A percentile compares a stretch with the other conserved stretches of the same genome.
These are phyloP conservation scores for Teunomyces panamensis DNA, from an alignment of 805 yeast genomes.

Conservation along the genomic window DNA sequence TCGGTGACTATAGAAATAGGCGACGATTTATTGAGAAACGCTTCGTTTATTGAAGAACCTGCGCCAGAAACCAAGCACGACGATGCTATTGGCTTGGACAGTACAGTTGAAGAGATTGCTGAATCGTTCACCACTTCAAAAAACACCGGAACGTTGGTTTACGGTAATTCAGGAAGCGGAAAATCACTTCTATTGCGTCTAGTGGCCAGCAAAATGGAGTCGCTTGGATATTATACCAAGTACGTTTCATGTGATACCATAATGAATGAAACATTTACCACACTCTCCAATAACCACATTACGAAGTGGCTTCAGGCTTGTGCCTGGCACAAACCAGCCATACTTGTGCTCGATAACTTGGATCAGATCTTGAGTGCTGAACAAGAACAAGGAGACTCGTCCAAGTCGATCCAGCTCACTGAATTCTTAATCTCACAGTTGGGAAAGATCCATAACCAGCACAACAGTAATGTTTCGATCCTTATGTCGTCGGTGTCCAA, in stretches of 20 bases:
- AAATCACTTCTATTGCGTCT: slow-evolving; percentile 57
- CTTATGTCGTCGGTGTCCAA: slow-evolving; percentile 63
- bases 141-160: slow-evolving; percentile 55
- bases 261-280: slow-evolving; percentile 52
- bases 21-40: slow-evolving; percentile 44
- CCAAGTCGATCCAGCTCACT: slow-evolving; percentile 60
- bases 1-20: slow-evolving; percentile 47
- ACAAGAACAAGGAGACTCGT: slow-evolving; percentile 54
- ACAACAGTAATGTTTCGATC: slow-evolving; percentile 49
- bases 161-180: slow-evolving; percentile 82
- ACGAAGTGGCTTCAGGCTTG: slow-evolving; percentile 47
- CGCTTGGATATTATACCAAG: slow-evolving; percentile 45
- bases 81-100: slow-evolving; percentile 57
- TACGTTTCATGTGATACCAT: slow-evolving; percentile 52
- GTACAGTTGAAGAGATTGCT: slow-evolving; percentile 35
- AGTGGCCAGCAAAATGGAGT: slow-evolving; percentile 35
- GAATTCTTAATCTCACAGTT: slow-evolving; percentile 52
- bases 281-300: slow-evolving; percentile 43
- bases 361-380: slow-evolving; percentile 73
- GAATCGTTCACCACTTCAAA: slow-evolving; percentile 41
- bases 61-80: slow-evolving; percentile 2
- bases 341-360: slow-evolving; percentile 73
- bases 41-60: slow-evolving; percentile 33
- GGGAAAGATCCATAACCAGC: slow-evolving; percentile 42
- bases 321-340: slow-evolving; percentile 76